Evolutionary conservation across 1,284 basidiomycete species (phyloP).

Genomic region (Baeospora myosura): DNA sequence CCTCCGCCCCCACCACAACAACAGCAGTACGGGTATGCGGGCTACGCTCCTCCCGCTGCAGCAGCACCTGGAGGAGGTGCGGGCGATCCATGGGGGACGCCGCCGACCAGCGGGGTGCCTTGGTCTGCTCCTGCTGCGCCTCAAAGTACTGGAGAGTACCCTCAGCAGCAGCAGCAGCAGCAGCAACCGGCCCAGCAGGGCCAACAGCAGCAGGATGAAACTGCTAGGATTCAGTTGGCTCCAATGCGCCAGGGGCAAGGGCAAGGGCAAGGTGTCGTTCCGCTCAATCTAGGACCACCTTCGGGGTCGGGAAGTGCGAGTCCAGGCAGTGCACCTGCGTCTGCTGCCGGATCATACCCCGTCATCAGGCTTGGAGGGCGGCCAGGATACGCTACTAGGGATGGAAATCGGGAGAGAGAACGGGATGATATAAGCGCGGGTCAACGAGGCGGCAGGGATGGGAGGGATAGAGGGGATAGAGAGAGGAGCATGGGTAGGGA

Average conservation of each 20-base stretch:
- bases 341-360: too few species aligned
- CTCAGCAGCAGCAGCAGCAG: slow-evolving; percentile 16
- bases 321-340: too few species aligned
- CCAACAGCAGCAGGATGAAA: neutral
- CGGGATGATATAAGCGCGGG: too few species aligned
- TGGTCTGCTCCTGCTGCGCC: neutral
- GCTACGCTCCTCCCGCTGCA: neutral
- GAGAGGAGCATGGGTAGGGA: slow-evolving; percentile 12
- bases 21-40: neutral
- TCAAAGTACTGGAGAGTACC: neutral
- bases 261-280: too few species aligned
- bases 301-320: too few species aligned
- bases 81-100: slow-evolving; percentile 6
- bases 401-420: too few species aligned
- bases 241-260: too few species aligned
- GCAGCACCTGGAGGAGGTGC: neutral
- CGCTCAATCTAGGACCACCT: too few species aligned
- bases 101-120: neutral
- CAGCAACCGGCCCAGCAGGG: slow-evolving; percentile 8
- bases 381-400: too few species aligned
- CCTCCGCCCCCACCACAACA: neutral
- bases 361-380: too few species aligned
- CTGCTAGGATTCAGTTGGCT: slow-evolving; percentile 49
- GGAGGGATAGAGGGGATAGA: too few species aligned
- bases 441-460: too few species aligned